Base-by-base conservation (phyloP, 2,329 filamentous ascomycete genomes). In the Microsporum ferrugineum region DNA sequence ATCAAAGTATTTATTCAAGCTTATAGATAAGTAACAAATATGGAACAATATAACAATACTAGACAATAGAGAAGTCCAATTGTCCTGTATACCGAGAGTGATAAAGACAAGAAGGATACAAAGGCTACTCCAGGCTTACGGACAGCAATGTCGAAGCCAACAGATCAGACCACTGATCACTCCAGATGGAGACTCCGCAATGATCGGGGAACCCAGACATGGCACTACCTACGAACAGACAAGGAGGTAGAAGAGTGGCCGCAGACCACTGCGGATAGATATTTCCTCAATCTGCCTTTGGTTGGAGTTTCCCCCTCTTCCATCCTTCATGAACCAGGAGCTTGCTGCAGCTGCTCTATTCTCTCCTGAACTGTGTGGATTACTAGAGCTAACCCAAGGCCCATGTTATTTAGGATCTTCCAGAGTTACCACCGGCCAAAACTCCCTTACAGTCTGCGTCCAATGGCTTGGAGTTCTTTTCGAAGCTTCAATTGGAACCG, bases 401-500 rank as follows among this genome's bases (percentile, higher is more conserved):
- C 47, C 33, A 36, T 51, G 31, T 31, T 33, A 45, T 29, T 17
- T 65, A 96, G 92, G 82, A 82, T 59, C 82, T 91, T 5, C 90
- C 91, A 0, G 77, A 84, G 3, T 83, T 96, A 0, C 84, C 86
- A 27, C 77, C 80, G 62, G 80, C 92, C 2, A 83, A 84, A 63
- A 91, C 80, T 2, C 87, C 92, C 3, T 79, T 94, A 61, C 84
- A 94, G 65, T 80, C 89, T 3, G 90, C 89, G 2, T 79, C 81
- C 63, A 99, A 99, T 76, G 91, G 88, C 41, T 80, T 97, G 60
- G 78, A 83, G 2, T 97, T 96, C 78, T 96, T 95, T 77, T 88
- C 91, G 61, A 83, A 92, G 65, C 82, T 97, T 29, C 94, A 99
- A 72, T 80, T 96, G 0, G 85, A 87, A 12, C 87, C 89, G 0